Percentiles rank a stretch among this genome's conserved stretches.
These are phyloP conservation scores for Didymella pinodella DNA, from an alignment of 2,329 filamentous ascomycete species.

Conservation along the genomic window DNA sequence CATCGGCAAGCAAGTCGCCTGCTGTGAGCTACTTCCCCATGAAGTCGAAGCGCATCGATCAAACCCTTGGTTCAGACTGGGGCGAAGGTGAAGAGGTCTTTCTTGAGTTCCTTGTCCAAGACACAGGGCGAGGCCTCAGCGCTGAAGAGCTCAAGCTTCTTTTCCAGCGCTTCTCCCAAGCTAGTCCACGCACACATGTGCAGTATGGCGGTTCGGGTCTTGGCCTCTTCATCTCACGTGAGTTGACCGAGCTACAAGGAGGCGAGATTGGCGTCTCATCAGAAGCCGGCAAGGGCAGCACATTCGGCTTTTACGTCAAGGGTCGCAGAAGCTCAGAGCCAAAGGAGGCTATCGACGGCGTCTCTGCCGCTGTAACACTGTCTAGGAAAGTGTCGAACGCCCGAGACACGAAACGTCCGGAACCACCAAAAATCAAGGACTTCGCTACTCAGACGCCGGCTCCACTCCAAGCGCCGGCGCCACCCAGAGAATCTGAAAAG, in stretches of 20 bases:
- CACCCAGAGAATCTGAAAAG: constrained; percentile 6
- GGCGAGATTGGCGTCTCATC: constrained; percentile 80
- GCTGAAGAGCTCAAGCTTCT: constrained; percentile 75
- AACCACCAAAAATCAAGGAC: constrained; percentile 44
- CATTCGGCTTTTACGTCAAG: constrained; percentile 79
- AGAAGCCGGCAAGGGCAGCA: constrained; percentile 72
- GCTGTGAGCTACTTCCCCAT: constrained; percentile 69
- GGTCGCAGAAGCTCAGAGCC: constrained; percentile 63
- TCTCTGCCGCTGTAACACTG: constrained; percentile 34
- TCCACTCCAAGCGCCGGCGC: constrained; percentile 3
- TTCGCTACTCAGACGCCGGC: constrained; percentile 39
- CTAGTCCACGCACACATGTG: constrained; percentile 76
- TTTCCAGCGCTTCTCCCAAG: constrained; percentile 82
- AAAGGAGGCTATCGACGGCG: constrained; percentile 38
- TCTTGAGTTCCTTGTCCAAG: constrained; percentile 76
- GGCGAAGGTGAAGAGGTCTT: constrained; percentile 71
- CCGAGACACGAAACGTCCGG: constrained; percentile 32
- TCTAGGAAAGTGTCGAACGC: constrained; percentile 43
- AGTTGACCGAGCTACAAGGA: constrained; percentile 81
- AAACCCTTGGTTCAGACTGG: constrained; percentile 69
- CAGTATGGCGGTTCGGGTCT: constrained; percentile 82
- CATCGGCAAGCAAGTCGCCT: constrained; percentile 52
- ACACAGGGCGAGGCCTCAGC: constrained; percentile 78
- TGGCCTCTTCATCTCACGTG: constrained; percentile 79
- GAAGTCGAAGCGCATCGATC: constrained; percentile 58